phyloP scores from a whole-genome alignment of 805 yeast species.

The Naumovozyma baii region DNA sequence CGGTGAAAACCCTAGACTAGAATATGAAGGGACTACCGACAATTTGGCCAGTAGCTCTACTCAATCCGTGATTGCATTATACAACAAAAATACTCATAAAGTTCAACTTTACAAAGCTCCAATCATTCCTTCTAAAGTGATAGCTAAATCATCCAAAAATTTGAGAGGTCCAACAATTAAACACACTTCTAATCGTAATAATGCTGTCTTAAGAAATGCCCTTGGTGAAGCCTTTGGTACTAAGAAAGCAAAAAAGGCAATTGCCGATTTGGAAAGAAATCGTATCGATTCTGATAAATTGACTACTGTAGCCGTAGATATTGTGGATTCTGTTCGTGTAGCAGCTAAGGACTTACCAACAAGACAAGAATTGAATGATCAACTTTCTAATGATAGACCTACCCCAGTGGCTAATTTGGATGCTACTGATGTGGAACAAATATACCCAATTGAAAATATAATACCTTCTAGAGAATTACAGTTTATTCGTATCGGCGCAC shows the following conservation, averaged over 20 bases:
- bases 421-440: conserved; percentile 76
- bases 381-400: conserved; percentile 61
- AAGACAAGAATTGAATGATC: conserved; percentile 48
- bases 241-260: conserved; percentile 87
- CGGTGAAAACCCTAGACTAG: conserved; percentile 68
- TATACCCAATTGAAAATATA: conserved; percentile 65
- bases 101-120: conserved; percentile 60
- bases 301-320: conserved; percentile 64
- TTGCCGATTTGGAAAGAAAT: conserved; percentile 70
- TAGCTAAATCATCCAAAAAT: conserved; percentile 49
- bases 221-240: conserved; percentile 97
- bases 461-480: conserved; percentile 59
- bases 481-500: conserved; percentile 52
- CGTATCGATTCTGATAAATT: conserved; percentile 77
- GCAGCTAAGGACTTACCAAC: conserved; percentile 69
- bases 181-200: conserved; percentile 39
- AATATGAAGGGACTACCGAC: conserved; percentile 53
- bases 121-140: conserved; percentile 50
- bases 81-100: conserved; percentile 55
- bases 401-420: conserved; percentile 68
- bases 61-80: conserved; percentile 65
- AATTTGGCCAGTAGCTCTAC: conserved; percentile 30
- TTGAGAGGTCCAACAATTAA: conserved; percentile 55
- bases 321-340: conserved; percentile 66
- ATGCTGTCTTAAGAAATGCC: conserved; percentile 59